Conservation (phyloP, 108 stramenopile genomes). For the Stephanodiscus minutulus region DNA sequence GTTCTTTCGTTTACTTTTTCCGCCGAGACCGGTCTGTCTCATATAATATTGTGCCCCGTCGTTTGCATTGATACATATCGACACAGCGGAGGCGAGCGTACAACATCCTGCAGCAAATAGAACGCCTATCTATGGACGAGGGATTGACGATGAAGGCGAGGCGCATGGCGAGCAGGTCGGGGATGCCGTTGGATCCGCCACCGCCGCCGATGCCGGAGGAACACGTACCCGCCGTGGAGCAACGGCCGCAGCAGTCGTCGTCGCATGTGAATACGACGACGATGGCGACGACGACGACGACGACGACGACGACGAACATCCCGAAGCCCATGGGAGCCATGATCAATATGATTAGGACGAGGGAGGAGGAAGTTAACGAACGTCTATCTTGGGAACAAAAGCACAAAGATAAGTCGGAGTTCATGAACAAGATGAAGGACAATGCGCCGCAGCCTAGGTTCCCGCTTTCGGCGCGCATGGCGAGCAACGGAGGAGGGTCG, state of each 20-base stretch:
- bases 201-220: constrained; percentile 16
- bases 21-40: too few species aligned
- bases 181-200: constrained; percentile 55
- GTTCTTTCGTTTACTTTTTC: background rate
- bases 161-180: constrained; percentile 66
- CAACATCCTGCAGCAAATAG: constrained; percentile 69
- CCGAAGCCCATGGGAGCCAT: constrained; percentile 29
- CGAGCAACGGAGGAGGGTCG: constrained; percentile 49
- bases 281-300: background rate
- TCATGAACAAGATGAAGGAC: constrained; percentile 16
- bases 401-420: constrained; percentile 4
- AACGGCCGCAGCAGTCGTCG: background rate
- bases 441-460: constrained; percentile 52
- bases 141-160: constrained; percentile 36
- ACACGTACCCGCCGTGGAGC: constrained; percentile 36
- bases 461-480: constrained; percentile 25
- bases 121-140: constrained; percentile 50
- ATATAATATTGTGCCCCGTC: background rate
- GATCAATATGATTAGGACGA: constrained; percentile 36
- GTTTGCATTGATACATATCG: too few species aligned
- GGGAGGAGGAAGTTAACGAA: constrained; percentile 41
- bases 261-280: background rate
- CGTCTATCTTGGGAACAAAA: constrained; percentile 67
- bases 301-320: background rate
- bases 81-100: constrained; percentile 42